Conservation (phyloP, 441 rosid genomes). For the Pelargonium fulgidum region DNA sequence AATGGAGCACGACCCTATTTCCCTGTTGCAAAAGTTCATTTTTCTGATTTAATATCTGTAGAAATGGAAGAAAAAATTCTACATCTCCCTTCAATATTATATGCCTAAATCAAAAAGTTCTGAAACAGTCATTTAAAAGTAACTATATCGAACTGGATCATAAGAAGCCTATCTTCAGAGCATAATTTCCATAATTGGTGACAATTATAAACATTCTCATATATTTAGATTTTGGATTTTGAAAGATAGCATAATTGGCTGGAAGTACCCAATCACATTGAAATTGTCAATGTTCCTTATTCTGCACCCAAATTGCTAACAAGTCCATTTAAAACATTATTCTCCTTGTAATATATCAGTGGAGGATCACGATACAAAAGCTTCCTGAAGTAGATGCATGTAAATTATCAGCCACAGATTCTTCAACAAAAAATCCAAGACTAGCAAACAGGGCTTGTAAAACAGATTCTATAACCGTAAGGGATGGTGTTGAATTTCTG, state of each 20-base stretch:
- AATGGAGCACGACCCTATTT: neutral
- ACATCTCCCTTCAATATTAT: neutral
- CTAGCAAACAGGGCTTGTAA: too few relatives aligned
- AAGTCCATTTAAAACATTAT: neutral
- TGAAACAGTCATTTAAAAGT: neutral
- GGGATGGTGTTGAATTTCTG: too few relatives aligned
- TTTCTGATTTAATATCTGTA: neutral
- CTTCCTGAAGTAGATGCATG: too few relatives aligned
- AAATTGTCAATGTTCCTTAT: neutral
- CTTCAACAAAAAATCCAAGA: too few relatives aligned
- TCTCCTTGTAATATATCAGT: neutral
- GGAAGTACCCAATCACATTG: neutral
- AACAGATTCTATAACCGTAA: too few relatives aligned
- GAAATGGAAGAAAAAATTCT: neutral
- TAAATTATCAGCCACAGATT: too few relatives aligned
- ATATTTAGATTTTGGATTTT: neutral
- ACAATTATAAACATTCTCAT: neutral
- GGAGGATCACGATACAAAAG: too few relatives aligned
- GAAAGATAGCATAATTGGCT: neutral
- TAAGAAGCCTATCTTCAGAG: neutral
- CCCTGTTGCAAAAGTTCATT: neutral
- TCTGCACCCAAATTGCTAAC: neutral
- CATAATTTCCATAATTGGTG: neutral
- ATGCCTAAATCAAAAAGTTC: neutral
- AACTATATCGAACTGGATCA: slow-evolving; percentile 3